These are phyloP conservation scores for Botrytis fragariae DNA, from an alignment of 2,329 filamentous ascomycete genomes.

Conservation along the genomic window DNA sequence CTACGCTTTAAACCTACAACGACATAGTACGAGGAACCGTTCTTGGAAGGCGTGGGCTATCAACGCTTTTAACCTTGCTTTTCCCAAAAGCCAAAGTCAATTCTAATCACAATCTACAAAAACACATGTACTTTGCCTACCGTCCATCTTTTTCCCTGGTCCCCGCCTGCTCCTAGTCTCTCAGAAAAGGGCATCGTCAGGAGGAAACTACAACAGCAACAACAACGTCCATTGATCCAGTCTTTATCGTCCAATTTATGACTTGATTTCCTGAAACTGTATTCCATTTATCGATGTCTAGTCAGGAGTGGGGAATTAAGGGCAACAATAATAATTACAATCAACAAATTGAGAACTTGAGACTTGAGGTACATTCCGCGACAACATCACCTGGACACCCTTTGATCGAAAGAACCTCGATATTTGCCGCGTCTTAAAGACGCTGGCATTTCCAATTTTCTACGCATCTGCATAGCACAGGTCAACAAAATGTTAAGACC, in stretches of 20 bases:
- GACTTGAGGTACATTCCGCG: slow-evolving; percentile 1
- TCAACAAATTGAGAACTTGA: slow-evolving; percentile 6
- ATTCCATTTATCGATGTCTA: slow-evolving; percentile 8
- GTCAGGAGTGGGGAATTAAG: neutral
- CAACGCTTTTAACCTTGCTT: neutral
- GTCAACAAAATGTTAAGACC: slow-evolving; percentile 65
- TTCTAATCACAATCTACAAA: neutral
- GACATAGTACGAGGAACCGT: slow-evolving; percentile 13
- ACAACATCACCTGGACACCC: slow-evolving; percentile 12
- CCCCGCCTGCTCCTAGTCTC: neutral
- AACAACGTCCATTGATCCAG: neutral
- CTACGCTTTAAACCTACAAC: slow-evolving; percentile 1
- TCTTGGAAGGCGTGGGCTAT: slow-evolving; percentile 15
- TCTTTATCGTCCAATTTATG: neutral
- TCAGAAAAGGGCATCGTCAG: neutral
- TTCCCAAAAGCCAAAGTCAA: neutral
- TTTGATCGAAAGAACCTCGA: slow-evolving; percentile 16
- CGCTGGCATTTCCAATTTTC: slow-evolving; percentile 40
- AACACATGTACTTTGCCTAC: neutral
- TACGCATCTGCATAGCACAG: slow-evolving; percentile 27
- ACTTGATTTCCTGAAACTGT: neutral
- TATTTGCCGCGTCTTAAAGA: slow-evolving; percentile 46
- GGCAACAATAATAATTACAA: neutral
- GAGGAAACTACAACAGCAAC: neutral
- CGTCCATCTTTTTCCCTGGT: neutral